Percentiles rank a stretch among this genome's conserved stretches.
phyloP scores from a whole-genome alignment of 2,329 filamentous ascomycete species.

The Fusarium sp. region DNA sequence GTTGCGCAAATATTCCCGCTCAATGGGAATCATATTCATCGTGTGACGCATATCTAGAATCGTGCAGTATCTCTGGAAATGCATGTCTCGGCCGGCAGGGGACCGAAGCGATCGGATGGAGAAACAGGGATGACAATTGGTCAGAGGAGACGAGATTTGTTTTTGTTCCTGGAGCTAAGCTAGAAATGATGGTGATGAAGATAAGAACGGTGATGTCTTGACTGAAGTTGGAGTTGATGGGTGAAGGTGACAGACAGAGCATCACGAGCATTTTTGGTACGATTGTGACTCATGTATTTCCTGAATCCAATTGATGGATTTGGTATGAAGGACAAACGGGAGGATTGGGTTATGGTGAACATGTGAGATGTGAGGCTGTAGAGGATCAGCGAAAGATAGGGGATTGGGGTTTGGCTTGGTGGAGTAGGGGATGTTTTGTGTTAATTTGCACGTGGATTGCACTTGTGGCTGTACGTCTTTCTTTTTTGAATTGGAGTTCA shows the following conservation, averaged over 20 bases:
- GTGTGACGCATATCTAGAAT: conserved; percentile 24
- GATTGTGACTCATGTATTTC: neutral
- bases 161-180: neutral
- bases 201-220: neutral
- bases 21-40: conserved; percentile 1
- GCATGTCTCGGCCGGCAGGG: conserved; percentile 42
- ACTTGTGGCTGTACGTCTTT: conserved; percentile 18
- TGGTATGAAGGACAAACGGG: conserved; percentile 5
- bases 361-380: conserved; percentile 30
- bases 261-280: conserved; percentile 2
- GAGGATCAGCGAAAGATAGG: neutral
- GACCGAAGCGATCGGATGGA: conserved; percentile 35
- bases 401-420: conserved; percentile 10
- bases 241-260: neutral
- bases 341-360: neutral
- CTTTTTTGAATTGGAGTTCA: neutral
- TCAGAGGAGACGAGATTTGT: conserved; percentile 33
- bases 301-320: neutral
- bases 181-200: neutral
- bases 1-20: conserved; percentile 12
- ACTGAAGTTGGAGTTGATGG: neutral
- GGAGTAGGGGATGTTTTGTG: conserved; percentile 9
- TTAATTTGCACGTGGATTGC: conserved; percentile 14
- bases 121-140: conserved; percentile 32
- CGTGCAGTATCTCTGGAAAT: conserved; percentile 14